Conservation (phyloP, 805 yeast species). For the Kurtzmaniella cleridarum region DNA sequence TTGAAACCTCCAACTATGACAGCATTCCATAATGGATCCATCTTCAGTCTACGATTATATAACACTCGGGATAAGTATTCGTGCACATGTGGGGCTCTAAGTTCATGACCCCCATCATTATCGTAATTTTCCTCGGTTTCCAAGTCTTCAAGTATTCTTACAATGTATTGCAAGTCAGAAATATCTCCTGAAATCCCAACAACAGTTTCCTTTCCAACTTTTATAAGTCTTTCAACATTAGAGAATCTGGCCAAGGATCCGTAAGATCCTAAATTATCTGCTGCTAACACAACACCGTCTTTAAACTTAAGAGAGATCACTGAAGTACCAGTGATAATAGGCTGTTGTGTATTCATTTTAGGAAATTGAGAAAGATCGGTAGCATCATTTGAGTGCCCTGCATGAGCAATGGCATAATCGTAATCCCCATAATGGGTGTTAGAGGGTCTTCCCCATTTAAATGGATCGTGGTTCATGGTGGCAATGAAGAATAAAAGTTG, state of each 20-base stretch:
- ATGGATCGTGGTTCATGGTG: constrained; percentile 91
- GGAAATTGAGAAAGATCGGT: constrained; percentile 42
- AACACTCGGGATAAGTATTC: constrained; percentile 80
- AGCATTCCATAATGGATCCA: constrained; percentile 97
- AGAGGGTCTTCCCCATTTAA: constrained; percentile 92
- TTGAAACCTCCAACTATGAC: constrained; percentile 86
- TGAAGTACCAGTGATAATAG: constrained; percentile 94
- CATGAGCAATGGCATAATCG: constrained; percentile 68
- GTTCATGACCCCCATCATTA: constrained; percentile 48
- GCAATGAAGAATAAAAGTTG: too few species aligned
- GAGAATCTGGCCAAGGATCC: constrained; percentile 88
- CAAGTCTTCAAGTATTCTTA: constrained; percentile 69
- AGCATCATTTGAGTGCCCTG: constrained; percentile 15
- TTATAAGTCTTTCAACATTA: constrained; percentile 77
- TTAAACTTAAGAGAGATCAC: constrained; percentile 87
- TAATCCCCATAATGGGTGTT: constrained; percentile 78
- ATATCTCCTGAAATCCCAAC: constrained; percentile 95
- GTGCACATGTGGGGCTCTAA: constrained; percentile 84
- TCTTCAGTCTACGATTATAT: constrained; percentile 83
- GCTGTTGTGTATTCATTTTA: constrained; percentile 82
- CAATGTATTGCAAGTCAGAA: constrained; percentile 84
- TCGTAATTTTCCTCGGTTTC: constrained; percentile 76
- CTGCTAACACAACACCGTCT: constrained; percentile 90
- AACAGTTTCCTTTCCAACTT: constrained; percentile 79
- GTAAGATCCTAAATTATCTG: constrained; percentile 87